These are phyloP conservation scores for Papiliotrema nemorosa DNA, from an alignment of 1,284 basidiomycete species.

Conservation along the genomic window DNA sequence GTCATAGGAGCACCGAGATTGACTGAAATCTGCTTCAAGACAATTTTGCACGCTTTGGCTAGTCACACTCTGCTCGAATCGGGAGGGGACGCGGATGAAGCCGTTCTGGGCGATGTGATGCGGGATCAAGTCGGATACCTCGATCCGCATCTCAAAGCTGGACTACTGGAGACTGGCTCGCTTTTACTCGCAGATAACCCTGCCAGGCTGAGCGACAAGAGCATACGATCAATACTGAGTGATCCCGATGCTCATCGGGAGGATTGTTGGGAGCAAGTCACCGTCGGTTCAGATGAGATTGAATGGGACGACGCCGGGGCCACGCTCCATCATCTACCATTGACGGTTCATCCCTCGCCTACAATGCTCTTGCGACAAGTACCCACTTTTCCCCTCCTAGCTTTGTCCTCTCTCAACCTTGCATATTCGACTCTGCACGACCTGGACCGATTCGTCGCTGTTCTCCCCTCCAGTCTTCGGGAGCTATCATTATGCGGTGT, in stretches of 20 bases:
- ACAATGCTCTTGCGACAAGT: slow-evolving; percentile 20
- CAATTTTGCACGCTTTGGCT: slow-evolving; percentile 23
- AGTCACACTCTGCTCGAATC: slow-evolving; percentile 10
- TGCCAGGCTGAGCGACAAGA: slow-evolving; percentile 17
- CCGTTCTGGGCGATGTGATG: slow-evolving; percentile 23
- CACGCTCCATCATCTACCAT: slow-evolving; percentile 20
- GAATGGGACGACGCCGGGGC: neutral
- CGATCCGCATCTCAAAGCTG: slow-evolving; percentile 24
- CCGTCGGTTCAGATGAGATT: neutral
- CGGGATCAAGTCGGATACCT: slow-evolving; percentile 29
- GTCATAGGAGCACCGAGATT: neutral
- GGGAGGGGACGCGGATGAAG: slow-evolving; percentile 2
- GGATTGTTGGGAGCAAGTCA: neutral
- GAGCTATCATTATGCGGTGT: slow-evolving; percentile 22
- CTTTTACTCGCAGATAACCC: slow-evolving; percentile 9
- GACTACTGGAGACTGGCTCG: slow-evolving; percentile 18
- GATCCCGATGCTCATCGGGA: neutral
- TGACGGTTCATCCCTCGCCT: slow-evolving; percentile 29
- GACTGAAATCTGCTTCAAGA: slow-evolving; percentile 2
- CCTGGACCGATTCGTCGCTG: slow-evolving; percentile 20
- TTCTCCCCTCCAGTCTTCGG: slow-evolving; percentile 23
- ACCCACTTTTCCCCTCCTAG: slow-evolving; percentile 8
- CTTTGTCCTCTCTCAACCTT: slow-evolving; percentile 34
- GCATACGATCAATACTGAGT: slow-evolving; percentile 17
- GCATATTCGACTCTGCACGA: slow-evolving; percentile 26